phyloP scores from a whole-genome alignment of 2,329 filamentous ascomycete genomes.

The Alternaria metachromatica region DNA sequence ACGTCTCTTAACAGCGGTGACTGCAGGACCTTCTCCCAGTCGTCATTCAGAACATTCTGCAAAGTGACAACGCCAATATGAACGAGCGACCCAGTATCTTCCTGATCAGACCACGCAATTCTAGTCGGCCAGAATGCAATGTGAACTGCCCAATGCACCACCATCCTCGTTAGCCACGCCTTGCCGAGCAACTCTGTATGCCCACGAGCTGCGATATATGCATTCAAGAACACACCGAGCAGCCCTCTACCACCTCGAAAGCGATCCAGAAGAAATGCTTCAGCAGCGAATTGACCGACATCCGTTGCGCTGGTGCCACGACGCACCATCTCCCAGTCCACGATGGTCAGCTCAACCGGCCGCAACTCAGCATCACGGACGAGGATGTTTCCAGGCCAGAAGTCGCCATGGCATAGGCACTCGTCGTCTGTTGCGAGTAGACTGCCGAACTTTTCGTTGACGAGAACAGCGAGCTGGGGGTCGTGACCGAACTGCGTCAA shows the following conservation, averaged over 20 bases:
- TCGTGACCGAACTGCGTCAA: constrained; percentile 34
- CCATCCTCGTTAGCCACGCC: constrained; percentile 34
- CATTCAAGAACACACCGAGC: constrained; percentile 33
- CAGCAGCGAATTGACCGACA: constrained; percentile 48
- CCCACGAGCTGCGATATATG: constrained; percentile 24
- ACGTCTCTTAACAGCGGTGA: constrained; percentile 20
- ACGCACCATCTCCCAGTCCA: constrained; percentile 48
- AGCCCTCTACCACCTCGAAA: constrained; percentile 41
- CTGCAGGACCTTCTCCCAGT: constrained; percentile 30
- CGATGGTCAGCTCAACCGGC: constrained; percentile 32
- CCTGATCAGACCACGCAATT: constrained; percentile 37
- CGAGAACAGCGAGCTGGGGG: constrained; percentile 25
- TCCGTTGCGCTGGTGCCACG: constrained; percentile 46
- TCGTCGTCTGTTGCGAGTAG: constrained; percentile 37
- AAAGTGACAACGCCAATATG: constrained; percentile 29
- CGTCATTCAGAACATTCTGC: constrained; percentile 14
- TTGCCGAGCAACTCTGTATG: constrained; percentile 9
- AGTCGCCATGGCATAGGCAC: constrained; percentile 49
- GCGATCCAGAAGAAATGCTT: constrained; percentile 46
- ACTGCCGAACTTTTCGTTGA: constrained; percentile 40
- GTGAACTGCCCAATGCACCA: constrained; percentile 47
- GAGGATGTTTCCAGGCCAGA: constrained; percentile 50
- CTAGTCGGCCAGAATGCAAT: constrained; percentile 45
- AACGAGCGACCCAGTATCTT: constrained; percentile 35
- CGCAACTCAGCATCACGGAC: constrained; percentile 12